Evolutionary conservation across 352 stramenopile genomes (phyloP), one percentile per base, ranked within the genome.

Genomic region (Phytopythium oedochilum): DNA sequence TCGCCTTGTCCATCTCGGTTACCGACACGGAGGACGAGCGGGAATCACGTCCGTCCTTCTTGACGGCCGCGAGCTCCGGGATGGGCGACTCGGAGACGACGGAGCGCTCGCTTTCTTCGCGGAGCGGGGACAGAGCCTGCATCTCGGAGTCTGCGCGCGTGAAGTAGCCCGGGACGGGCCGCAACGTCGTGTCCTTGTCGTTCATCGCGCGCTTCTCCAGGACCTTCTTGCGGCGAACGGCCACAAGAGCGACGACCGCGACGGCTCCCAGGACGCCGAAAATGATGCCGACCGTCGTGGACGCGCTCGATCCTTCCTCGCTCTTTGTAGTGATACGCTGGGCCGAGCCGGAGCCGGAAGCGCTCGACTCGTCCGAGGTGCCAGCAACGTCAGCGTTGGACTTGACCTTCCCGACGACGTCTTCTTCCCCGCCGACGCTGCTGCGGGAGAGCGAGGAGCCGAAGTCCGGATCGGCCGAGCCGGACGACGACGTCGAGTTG

Each of bases 161-260:
- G 57, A 86, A 88, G 53, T 71, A 68, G 44, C 64, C 74, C 17
- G 66, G 55, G 15, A 70, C 36, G 0, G 71, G 73, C 7, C 70
- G 73, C 10, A 73, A 52, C 0, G 36, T 50, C 2, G 59, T 57
- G 48, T 28, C 35, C 44, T 88, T 88, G 26, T 80, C 57, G 23
- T 75, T 69, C 43, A 75, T 50, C 1, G 81, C 60, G 15, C 66
- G 53, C 1, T 62, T 57, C 45, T 86, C 78, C 22, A 89, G 65
- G 2, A 57, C 77, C 63, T 83, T 85, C 64, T 84, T 82, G 46
- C 66, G 66, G 48, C 58, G 67, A 17, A 89, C 60, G 15, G 86
- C 68, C 35, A 91, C 74, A 43, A 78, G 56, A 23, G 66, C 71
- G 32, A 89, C 61, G 20, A 75, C 60, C 1, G 49, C 75, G 26